These are phyloP conservation scores for Starmerella vaccinii DNA, from an alignment of 805 yeast species.

Conservation along the genomic window DNA sequence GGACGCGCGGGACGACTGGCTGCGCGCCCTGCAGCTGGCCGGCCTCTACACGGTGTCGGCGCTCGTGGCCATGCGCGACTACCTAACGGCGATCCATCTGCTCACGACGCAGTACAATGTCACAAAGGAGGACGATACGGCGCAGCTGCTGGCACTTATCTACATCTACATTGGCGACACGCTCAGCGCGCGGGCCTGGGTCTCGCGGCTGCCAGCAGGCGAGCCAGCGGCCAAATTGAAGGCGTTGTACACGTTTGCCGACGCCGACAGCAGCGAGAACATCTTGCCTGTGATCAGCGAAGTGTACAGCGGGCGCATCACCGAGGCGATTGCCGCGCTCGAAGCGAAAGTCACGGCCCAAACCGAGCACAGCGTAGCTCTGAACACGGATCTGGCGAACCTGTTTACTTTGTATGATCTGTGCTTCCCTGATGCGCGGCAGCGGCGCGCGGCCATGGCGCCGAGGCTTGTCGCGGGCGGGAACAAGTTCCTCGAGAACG, in stretches of 20 bases:
- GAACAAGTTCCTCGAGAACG: neutral
- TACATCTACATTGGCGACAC: constrained; percentile 28
- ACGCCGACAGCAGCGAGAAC: constrained; percentile 25
- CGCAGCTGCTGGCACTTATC: constrained; percentile 22
- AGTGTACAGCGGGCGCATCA: constrained; percentile 26
- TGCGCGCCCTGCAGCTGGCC: constrained; percentile 23
- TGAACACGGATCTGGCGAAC: constrained; percentile 19
- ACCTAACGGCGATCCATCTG: constrained; percentile 29
- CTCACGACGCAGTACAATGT: constrained; percentile 21
- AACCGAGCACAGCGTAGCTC: constrained; percentile 3
- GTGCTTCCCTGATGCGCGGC: constrained; percentile 8
- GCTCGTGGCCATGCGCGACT: constrained; percentile 30
- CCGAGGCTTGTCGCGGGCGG: neutral
- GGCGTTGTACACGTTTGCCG: constrained; percentile 25
- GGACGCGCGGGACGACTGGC: constrained; percentile 16
- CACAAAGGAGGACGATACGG: constrained; percentile 1
- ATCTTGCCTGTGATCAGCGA: constrained; percentile 20
- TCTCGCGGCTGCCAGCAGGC: constrained; percentile 9
- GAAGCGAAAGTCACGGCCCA: constrained; percentile 15
- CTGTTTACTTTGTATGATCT: constrained; percentile 27
- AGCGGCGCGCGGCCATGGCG: neutral
- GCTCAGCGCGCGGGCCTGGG: constrained; percentile 28
- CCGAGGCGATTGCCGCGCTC: constrained; percentile 21
- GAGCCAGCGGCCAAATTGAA: neutral
- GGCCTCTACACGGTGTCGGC: constrained; percentile 31